phyloP scores from a whole-genome alignment of 176 grass and related monocot species.

The Dendrocalamus sinicus region DNA sequence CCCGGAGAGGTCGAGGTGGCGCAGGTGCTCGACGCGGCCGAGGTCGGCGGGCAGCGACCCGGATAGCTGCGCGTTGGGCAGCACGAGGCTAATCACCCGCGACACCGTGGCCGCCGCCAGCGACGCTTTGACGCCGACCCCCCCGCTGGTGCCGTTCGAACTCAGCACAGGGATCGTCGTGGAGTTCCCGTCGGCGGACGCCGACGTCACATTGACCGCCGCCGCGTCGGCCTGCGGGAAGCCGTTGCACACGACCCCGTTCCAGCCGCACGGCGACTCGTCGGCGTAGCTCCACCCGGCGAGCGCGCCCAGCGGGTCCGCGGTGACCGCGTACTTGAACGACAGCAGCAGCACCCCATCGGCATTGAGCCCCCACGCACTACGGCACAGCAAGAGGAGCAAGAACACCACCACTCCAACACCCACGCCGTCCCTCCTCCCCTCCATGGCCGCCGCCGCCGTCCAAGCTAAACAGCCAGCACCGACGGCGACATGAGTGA shows the following conservation, averaged over 20 bases:
- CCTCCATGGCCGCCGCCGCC: conserved; percentile 25
- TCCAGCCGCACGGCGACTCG: conserved; percentile 69
- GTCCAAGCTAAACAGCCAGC: neutral
- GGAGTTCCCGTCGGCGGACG: neutral
- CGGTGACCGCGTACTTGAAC: conserved; percentile 72
- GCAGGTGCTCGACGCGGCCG: conserved; percentile 74
- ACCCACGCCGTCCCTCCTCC: neutral
- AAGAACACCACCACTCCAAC: neutral
- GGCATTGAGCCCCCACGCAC: conserved; percentile 42
- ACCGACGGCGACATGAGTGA: neutral
- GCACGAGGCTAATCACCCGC: conserved; percentile 75
- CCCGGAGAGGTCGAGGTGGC: conserved; percentile 86
- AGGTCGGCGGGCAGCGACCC: conserved; percentile 61
- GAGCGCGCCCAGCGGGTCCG: conserved; percentile 72
- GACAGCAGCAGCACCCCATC: conserved; percentile 78
- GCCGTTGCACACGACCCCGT: conserved; percentile 87
- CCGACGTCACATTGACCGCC: conserved; percentile 19
- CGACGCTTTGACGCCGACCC: conserved; percentile 13
- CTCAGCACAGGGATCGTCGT: neutral
- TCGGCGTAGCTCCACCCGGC: conserved; percentile 66
- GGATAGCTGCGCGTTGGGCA: conserved; percentile 63
- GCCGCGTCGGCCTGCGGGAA: conserved; percentile 34
- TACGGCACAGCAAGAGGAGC: conserved; percentile 9
- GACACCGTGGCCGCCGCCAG: conserved; percentile 57
- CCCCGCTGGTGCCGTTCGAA: neutral